These are phyloP conservation scores for Lentinula sp. DNA, from an alignment of 768 basidiomycete species.

Conservation along the genomic window DNA sequence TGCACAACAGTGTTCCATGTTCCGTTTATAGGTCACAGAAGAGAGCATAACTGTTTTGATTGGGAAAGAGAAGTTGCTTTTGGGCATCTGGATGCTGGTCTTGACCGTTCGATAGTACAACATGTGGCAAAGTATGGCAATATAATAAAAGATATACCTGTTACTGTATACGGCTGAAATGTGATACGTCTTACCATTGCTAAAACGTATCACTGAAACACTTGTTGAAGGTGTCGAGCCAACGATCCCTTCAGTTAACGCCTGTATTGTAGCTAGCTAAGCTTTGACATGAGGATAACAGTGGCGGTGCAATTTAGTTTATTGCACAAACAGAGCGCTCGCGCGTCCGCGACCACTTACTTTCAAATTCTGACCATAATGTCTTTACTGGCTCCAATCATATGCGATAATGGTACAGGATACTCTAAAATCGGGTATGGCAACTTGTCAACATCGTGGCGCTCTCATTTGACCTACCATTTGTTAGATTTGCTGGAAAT, in stretches of 20 bases:
- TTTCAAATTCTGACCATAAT: slow-evolving; percentile 30
- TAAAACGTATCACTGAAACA: no score
- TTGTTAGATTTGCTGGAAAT: slow-evolving; percentile 87
- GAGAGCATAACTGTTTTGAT: neutral
- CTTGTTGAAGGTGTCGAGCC: neutral
- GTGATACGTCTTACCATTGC: neutral
- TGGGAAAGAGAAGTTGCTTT: neutral
- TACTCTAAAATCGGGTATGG: slow-evolving; percentile 94
- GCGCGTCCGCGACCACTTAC: neutral
- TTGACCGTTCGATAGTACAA: no score
- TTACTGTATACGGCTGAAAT: no score
- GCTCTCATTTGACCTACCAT: neutral
- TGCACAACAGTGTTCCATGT: neutral
- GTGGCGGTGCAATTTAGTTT: neutral
- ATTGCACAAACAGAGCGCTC: neutral
- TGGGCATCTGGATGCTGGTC: no score
- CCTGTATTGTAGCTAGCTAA: no score
- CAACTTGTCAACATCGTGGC: neutral
- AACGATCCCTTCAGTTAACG: no score
- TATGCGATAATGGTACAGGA: slow-evolving; percentile 97
- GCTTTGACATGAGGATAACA: neutral
- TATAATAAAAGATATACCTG: no score
- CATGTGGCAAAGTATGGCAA: no score
- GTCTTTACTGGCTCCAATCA: slow-evolving; percentile 88
- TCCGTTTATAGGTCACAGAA: neutral